phyloP scores from a whole-genome alignment of 805 yeast species.

The Barnettozyma wickerhamii region DNA sequence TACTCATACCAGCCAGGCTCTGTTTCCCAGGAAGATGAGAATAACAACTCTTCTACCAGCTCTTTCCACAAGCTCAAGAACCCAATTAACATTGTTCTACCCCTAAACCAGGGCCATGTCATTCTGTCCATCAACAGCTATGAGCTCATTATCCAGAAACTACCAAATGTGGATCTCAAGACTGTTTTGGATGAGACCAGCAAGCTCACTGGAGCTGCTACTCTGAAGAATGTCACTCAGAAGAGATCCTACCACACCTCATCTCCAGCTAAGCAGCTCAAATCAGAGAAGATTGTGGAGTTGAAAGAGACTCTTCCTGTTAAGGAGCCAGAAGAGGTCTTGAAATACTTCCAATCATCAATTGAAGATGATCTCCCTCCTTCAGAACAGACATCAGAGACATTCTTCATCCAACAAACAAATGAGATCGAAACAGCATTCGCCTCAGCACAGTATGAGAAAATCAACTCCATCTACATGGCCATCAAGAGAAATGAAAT shows the following conservation, averaged over 20 bases:
- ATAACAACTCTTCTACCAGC: conserved; percentile 1
- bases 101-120: conserved; percentile 15
- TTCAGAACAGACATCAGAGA: conserved; percentile 23
- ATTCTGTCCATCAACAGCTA: conserved; percentile 16
- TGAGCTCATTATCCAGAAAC: conserved; percentile 13
- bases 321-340: conserved; percentile 4
- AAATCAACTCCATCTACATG: conserved; percentile 35
- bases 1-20: conserved; percentile 13
- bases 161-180: conserved; percentile 11
- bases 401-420: conserved; percentile 29
- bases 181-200: conserved; percentile 3
- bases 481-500: conserved; percentile 37
- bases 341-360: conserved; percentile 17
- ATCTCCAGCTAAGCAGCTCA: conserved; percentile 1
- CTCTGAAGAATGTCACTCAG: conserved; percentile 1
- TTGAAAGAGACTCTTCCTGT: conserved; percentile 4
- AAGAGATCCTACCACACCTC: conserved; percentile 7
- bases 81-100: conserved; percentile 19
- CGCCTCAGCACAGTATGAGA: conserved; percentile 27
- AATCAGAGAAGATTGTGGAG: conserved; percentile 2
- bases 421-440: conserved; percentile 28
- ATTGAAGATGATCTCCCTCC: conserved; percentile 8
- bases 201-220: conserved; percentile 1
- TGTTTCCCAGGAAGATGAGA: conserved; percentile 18
- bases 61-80: conserved; percentile 9